phyloP scores from a whole-genome alignment of 176 grass and related monocot species.

The Rhipidocladum racemiflorum region DNA sequence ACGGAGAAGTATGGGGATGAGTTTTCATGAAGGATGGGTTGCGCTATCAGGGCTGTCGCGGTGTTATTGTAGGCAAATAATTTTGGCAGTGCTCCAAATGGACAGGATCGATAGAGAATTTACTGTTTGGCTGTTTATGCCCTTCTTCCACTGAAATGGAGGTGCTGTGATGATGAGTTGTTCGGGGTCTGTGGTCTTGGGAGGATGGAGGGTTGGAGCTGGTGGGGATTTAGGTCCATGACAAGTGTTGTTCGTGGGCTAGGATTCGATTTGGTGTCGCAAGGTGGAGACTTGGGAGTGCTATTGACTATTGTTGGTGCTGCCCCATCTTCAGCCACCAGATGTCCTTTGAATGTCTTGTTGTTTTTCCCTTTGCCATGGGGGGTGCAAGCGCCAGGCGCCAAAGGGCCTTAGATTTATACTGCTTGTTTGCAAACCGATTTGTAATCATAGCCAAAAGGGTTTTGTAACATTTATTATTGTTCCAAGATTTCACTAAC shows the following conservation, averaged over 20 bases:
- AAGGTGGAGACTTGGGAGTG: not conserved
- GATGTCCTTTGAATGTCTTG: not conserved
- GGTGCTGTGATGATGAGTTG: not conserved
- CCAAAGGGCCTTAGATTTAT: not conserved
- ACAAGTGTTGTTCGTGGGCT: not conserved
- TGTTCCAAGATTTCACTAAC: conserved; percentile 20
- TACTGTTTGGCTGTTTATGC: not conserved
- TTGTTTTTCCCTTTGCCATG: not conserved
- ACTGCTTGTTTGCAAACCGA: not conserved
- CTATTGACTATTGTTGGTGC: not conserved
- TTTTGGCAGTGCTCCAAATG: not conserved
- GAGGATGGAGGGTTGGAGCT: not conserved
- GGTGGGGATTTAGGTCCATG: not conserved
- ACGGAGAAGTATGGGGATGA: not conserved
- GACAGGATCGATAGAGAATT: not conserved
- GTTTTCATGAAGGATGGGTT: not conserved
- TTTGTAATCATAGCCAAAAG: not conserved
- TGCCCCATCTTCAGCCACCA: not conserved
- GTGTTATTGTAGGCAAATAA: not conserved
- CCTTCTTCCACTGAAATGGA: not conserved
- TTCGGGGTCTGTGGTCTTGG: not conserved
- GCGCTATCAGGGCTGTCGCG: not conserved
- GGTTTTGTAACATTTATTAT: not conserved
- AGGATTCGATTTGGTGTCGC: not conserved
- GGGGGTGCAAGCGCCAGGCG: not conserved